Evolutionary conservation across 306 rosid genomes (phyloP), one percentile per base, ranked within the genome.

Genomic region (Medicago ruthenica): DNA sequence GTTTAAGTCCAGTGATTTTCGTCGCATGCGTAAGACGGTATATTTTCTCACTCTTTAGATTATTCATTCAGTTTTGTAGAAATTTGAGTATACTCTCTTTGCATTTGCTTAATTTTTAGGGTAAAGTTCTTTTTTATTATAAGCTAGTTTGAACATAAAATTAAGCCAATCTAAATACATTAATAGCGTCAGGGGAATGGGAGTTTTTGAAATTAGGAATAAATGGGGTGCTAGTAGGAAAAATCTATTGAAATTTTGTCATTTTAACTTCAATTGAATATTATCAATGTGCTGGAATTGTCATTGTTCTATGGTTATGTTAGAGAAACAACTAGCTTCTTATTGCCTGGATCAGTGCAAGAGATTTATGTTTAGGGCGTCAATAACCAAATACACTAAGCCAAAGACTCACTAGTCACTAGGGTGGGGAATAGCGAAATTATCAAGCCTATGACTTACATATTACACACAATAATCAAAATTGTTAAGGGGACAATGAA

Each of bases 11-110:
- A 95, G 97, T 66, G 97, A 95, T 18, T 95, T 95, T 83, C 61
- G 86, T 45, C 85, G 86, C 61, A 90, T 92, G 99, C 97, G 96
- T 80, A 95, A 89, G 82, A 88, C 85, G 92, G 99, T 95, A 86
- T 41, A 9, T 11, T 69, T 53, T 64, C 61, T 40, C 7, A 34
- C 12, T 67, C 2, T 21, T 59, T 55, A 6, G 31, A 8, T 47
- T 48, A 0, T 54, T 72, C 7, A 11, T 21, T n/a, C 17, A 10
- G 5, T 50, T 8, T 40, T 59, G 51, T 24, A 0, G 31, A 39
- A 40, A 21, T 24, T 59, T 21, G 8, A 59, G 8, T 21, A 59
- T 59, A 14, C 17, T 14, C 16, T 50, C 10, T 50, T 50, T 6
- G n/a, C 57, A 34, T 62, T 36, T 62, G 7, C 68, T 62, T 36